Conservation (phyloP, 2,329 filamentous ascomycete genomes). For the Fusarium nygamai region DNA sequence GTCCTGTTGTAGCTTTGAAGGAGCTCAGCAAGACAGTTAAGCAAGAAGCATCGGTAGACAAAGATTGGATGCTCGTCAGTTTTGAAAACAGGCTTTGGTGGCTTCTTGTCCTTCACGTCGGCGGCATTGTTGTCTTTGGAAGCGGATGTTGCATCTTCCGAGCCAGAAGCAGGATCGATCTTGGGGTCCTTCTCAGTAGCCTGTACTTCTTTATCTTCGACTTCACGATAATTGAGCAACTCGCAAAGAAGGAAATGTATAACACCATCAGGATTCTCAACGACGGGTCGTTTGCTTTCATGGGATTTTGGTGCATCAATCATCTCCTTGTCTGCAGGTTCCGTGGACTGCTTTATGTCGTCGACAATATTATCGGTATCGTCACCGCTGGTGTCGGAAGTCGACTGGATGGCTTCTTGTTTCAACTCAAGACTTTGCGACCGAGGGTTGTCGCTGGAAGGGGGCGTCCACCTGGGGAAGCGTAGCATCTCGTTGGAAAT, state of each 20-base stretch:
- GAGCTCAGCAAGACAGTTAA: slow-evolving; percentile 91
- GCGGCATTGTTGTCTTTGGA: slow-evolving; percentile 43
- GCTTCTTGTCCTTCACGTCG: slow-evolving; percentile 69
- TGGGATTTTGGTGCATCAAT: slow-evolving; percentile 70
- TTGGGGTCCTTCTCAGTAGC: slow-evolving; percentile 55
- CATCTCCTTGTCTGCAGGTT: slow-evolving; percentile 68
- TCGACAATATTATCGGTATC: slow-evolving; percentile 18
- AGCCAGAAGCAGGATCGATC: slow-evolving; percentile 45
- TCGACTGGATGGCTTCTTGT: slow-evolving; percentile 44
- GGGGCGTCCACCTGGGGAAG: slow-evolving; percentile 67
- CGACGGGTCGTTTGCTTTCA: slow-evolving; percentile 82
- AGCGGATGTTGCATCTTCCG: slow-evolving; percentile 42
- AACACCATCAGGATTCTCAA: slow-evolving; percentile 94
- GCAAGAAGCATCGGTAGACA: slow-evolving; percentile 93
- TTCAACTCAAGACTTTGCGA: slow-evolving; percentile 55
- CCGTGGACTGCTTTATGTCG: slow-evolving; percentile 69
- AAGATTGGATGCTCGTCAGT: slow-evolving; percentile 94
- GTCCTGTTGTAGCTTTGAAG: slow-evolving; percentile 91
- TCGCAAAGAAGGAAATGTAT: slow-evolving; percentile 95
- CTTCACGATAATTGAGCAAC: slow-evolving; percentile 88
- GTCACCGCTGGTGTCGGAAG: slow-evolving; percentile 18
- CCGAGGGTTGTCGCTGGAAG: slow-evolving; percentile 48
- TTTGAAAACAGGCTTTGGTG: slow-evolving; percentile 81
- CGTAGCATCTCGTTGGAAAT: slow-evolving; percentile 87
- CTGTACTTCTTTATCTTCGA: slow-evolving; percentile 80